A percentile compares a stretch with the other conserved stretches of the same genome.
Conservation (phyloP, 2,329 filamentous ascomycete genomes). For the Claviceps sp. region DNA sequence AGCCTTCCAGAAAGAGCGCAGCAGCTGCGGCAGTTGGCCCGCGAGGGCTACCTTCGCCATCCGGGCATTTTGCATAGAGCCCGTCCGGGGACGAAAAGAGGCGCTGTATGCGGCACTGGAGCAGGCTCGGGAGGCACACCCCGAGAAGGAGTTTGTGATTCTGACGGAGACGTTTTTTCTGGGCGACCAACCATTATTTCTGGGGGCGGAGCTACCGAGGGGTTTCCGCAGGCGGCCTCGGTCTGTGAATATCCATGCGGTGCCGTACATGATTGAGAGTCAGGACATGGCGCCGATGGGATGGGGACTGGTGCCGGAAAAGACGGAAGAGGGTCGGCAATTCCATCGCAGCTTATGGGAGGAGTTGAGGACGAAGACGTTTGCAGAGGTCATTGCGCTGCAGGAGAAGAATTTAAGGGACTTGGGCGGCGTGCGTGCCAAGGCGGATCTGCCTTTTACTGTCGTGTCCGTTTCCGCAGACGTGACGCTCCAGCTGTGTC, state of each 20-base stretch:
- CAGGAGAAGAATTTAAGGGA: not conserved
- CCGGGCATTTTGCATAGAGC: not conserved
- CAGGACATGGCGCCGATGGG: conserved; percentile 1
- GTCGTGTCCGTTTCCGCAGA: conserved; percentile 24
- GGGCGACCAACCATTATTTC: conserved; percentile 23
- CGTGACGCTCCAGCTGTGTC: conserved; percentile 23
- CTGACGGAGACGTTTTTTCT: conserved; percentile 27
- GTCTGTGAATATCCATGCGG: conserved; percentile 25
- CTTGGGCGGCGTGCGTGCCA: not conserved
- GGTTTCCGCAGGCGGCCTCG: conserved; percentile 22
- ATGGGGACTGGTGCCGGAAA: not conserved
- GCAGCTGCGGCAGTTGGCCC: rapidly evolving
- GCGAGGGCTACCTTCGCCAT: not conserved
- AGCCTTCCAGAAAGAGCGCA: not conserved
- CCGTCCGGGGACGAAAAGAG: not conserved
- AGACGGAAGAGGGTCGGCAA: not conserved
- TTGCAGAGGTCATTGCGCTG: not conserved
- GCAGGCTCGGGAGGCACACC: not conserved
- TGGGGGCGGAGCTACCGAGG: conserved; percentile 24
- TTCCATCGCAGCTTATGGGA: not conserved
- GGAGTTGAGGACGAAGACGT: not conserved
- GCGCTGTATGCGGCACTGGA: not conserved
- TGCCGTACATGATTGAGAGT: conserved; percentile 23
- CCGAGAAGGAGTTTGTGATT: conserved; percentile 25
- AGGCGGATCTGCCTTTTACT: conserved; percentile 17